A percentile compares a stretch with the other conserved stretches of the same genome.
Evolutionary conservation across 768 basidiomycete species (phyloP).

Genomic region (Macrolepiota dolichaula): DNA sequence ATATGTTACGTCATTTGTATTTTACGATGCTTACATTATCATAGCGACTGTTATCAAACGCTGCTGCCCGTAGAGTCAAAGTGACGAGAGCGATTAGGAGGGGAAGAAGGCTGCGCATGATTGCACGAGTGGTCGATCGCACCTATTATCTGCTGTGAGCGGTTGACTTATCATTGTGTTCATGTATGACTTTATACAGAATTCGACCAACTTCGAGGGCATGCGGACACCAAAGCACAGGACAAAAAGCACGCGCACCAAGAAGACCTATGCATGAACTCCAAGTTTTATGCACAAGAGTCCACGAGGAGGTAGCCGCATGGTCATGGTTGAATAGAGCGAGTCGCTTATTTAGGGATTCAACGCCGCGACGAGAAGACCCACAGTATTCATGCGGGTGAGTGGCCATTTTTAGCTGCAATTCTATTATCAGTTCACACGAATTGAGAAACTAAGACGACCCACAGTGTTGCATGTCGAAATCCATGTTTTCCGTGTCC

Average conservation of each 20-base stretch:
- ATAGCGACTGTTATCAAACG: slow-evolving; percentile 54
- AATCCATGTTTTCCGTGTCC: not conserved
- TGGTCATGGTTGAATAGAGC: slow-evolving; percentile 7
- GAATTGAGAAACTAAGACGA: not conserved
- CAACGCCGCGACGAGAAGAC: not conserved
- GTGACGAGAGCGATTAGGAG: slow-evolving; percentile 3
- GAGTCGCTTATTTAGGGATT: slow-evolving; percentile 2
- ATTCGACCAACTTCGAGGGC: not conserved
- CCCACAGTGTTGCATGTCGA: not conserved
- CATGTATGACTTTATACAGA: not conserved
- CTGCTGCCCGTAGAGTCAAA: slow-evolving; percentile 18
- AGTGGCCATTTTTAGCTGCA: slow-evolving; percentile 1
- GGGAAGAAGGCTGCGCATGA: not conserved
- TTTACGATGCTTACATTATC: slow-evolving; percentile 50
- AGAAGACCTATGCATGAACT: not conserved
- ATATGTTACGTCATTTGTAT: not conserved
- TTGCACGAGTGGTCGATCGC: not conserved
- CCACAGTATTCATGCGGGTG: slow-evolving; percentile 1
- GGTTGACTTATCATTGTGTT: not conserved
- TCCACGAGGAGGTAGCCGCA: not conserved
- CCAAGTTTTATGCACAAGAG: not conserved
- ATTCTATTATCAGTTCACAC: not conserved
- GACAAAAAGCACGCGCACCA: not conserved
- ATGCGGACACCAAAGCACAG: not conserved
- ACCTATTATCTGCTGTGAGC: not conserved